A percentile compares a stretch with the other conserved stretches of the same genome.
Conservation (phyloP, 345 rosid species). For the Kandelia obovata region DNA sequence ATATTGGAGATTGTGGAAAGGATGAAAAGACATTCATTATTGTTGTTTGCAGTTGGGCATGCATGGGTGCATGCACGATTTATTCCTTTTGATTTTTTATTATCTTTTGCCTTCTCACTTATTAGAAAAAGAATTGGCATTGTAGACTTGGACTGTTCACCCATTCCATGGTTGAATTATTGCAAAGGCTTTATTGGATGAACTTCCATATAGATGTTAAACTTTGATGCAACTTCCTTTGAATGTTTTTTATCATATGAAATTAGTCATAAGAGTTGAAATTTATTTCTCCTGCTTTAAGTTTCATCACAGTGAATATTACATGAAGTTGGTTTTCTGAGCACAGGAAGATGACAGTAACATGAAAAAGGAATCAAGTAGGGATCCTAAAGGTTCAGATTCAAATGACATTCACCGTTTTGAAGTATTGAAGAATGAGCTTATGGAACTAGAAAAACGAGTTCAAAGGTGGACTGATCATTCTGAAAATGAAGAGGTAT, state of each 20-base stretch:
- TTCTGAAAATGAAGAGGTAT: constrained; percentile 60
- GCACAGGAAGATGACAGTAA: constrained; percentile 53
- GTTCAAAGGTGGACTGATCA: constrained; percentile 72
- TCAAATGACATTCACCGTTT: constrained; percentile 70
- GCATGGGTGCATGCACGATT: neutral
- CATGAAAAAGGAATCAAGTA: constrained; percentile 32
- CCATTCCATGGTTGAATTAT: neutral
- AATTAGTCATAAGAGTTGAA: neutral
- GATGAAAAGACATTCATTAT: no score
- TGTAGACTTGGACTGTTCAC: neutral
- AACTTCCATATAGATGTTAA: neutral
- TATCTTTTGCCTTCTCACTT: neutral
- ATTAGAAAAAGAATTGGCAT: neutral
- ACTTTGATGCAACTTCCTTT: neutral
- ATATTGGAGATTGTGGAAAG: no score
- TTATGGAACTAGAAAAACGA: constrained; percentile 88
- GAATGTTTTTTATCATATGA: neutral
- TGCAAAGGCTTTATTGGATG: neutral
- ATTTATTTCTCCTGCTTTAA: constrained; percentile 1
- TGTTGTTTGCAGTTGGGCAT: no score
- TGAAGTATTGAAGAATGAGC: constrained; percentile 77
- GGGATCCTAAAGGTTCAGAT: constrained; percentile 39
- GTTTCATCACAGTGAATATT: constrained; percentile 9
- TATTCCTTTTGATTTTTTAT: neutral
- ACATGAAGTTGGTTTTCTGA: constrained; percentile 15